Base-by-base conservation (phyloP, 139 green algal species). In the Eudorina sp. region DNA sequence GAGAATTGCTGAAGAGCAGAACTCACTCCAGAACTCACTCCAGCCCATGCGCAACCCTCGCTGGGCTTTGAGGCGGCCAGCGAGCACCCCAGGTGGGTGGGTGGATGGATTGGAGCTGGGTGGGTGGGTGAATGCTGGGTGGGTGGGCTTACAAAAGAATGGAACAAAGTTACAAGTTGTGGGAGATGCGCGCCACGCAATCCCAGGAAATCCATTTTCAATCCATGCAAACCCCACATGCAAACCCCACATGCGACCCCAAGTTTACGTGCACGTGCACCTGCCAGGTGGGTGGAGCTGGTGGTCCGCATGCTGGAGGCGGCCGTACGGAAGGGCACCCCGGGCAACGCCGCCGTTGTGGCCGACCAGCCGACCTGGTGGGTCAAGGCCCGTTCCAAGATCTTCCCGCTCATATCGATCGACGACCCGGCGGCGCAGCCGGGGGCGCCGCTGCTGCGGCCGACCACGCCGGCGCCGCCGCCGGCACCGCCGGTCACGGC, bases 241-340 rank as follows among this genome's bases (percentile, higher is more conserved):
- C n/a, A n/a, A n/a, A n/a, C n/a, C n/a, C n/a, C n/a, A n/a, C n/a
- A n/a, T n/a, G n/a, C n/a, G n/a, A n/a, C n/a, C n/a, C n/a, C n/a
- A n/a, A n/a, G n/a, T n/a, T n/a, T n/a, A n/a, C n/a, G n/a, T n/a
- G n/a, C n/a, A n/a, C n/a, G n/a, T n/a, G n/a, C n/a, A n/a, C 34
- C 43, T 4, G 7, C 34, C 62, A 89, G 83, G 51, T 94, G 92
- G 90, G 82, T 95, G 87, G 90, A 92, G 84, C 84, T 95, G 38
- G 77, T 84, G 11, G 86, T 93, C 21, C 80, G 90, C 38, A 87
- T 90, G 41, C 29, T 93, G 55, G 89, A 95, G 73, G 90, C 92
- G 19, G 84, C 58, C 21, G 87, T 90, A 58, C 66, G 90, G 3
- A 73, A 70, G 60, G 90, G 90, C n/a, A 51, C 53, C 43, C 31